phyloP scores from a whole-genome alignment of 1,284 basidiomycete genomes.

The Heliocybe sulcata region DNA sequence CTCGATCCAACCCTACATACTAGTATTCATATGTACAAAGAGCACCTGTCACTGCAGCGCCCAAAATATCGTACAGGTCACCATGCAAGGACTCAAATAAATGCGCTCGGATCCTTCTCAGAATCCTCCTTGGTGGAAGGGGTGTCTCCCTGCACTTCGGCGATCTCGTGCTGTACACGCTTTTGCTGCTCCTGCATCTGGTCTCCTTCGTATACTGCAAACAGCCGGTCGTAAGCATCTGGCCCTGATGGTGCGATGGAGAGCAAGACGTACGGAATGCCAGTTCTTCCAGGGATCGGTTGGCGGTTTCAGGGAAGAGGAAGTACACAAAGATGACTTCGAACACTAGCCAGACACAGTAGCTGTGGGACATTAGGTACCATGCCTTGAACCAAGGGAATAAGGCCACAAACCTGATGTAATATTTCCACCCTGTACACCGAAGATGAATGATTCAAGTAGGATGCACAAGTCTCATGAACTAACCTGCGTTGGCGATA shows the following conservation, averaged over 20 bases:
- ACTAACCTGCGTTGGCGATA: slow-evolving; percentile 36
- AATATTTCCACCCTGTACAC: slow-evolving; percentile 28
- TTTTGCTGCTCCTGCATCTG: slow-evolving; percentile 32
- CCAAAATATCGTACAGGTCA: background rate
- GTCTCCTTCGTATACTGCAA: slow-evolving; percentile 41
- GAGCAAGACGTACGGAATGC: slow-evolving; percentile 39
- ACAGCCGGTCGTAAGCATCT: background rate
- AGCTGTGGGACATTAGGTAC: background rate
- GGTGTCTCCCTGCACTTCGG: background rate
- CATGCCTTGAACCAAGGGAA: background rate
- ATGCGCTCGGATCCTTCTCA: background rate
- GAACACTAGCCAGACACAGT: slow-evolving; percentile 35
- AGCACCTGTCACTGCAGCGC: too few species aligned
- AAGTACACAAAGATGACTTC: slow-evolving; percentile 42
- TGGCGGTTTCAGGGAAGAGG: slow-evolving; percentile 47
- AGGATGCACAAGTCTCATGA: background rate
- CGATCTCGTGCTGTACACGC: slow-evolving; percentile 34
- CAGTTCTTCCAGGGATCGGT: slow-evolving; percentile 50
- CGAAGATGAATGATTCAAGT: background rate
- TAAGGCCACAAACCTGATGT: slow-evolving; percentile 29
- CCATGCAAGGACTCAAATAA: background rate
- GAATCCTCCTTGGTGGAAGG: background rate
- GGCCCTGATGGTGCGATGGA: background rate
- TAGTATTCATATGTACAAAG: too few species aligned
- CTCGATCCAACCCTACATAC: too few species aligned